A percentile compares a stretch with the other conserved stretches of the same genome.
These are phyloP conservation scores for Umbilicus rupestris DNA, from an alignment of 164 flowering plant species.

Conservation along the genomic window DNA sequence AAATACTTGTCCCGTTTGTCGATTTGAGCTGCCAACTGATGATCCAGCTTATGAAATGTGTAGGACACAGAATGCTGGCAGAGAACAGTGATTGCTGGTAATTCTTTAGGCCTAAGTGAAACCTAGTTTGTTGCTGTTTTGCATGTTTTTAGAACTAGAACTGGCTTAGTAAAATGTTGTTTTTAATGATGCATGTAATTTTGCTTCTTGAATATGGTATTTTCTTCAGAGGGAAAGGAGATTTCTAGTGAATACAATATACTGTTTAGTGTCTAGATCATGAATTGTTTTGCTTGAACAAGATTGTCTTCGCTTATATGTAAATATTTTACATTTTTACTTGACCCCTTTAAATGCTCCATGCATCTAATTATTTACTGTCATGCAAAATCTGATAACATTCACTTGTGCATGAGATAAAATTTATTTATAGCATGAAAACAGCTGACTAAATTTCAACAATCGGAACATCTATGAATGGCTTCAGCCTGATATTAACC, in stretches of 20 bases:
- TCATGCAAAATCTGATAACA: no score
- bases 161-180: neutral
- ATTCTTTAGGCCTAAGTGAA: neutral
- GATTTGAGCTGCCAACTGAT: constrained; percentile 51
- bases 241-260: neutral
- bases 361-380: neutral
- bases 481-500: neutral
- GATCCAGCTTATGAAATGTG: constrained; percentile 45
- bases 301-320: neutral
- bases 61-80: constrained; percentile 19
- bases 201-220: neutral
- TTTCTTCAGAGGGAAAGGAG: neutral
- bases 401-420: no score
- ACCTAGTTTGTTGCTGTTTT: neutral
- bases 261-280: neutral
- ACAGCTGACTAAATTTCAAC: neutral
- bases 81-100: constrained; percentile 12
- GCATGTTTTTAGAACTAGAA: neutral
- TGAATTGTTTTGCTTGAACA: neutral
- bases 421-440: neutral
- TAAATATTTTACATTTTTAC: neutral
- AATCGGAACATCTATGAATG: neutral
- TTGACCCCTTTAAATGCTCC: neutral
- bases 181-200: neutral
- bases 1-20: constrained; percentile 61